Base-by-base conservation (phyloP, 805 yeast genomes). In the Wickerhamiella vanderwaltii region DNA sequence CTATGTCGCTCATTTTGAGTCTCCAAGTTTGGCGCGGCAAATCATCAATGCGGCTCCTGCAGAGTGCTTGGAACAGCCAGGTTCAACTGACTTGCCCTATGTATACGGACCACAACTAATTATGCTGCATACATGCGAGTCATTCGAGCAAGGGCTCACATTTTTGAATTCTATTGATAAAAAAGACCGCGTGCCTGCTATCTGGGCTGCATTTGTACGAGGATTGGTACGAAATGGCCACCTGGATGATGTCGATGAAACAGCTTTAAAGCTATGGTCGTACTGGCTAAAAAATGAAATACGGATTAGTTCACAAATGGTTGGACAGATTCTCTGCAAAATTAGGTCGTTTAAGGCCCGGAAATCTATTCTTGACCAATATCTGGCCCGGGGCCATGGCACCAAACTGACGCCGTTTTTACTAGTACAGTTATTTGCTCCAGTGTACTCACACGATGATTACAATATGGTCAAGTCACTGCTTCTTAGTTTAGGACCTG, bases 191-290 rank as follows among this genome's bases (percentile, higher is more conserved):
- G 30, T 44, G 20, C 39, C 51, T n/a, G 23, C 43, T 33, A 13
- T 55, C 16, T 59, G 62, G 62, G 52, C 50, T 3, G 30, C 49
- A 7, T 37, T 52, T 32, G 35, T 56, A 13, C 36, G 41, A 17
- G 41, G 48, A 3, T 33, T 59, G 7, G 32, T 45, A 11, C 41
- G 46, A 6, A 29, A 44, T 3, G 47, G 51, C 13, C 38, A 46
- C 6, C 34, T 58, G 23, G 46, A 48, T n/a, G 41, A 49, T 4
- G 26, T 16, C 6, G 40, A 37, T 5, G 46, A 38, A 4, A 35
- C 44, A 15, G 50, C 55, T 4, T 3, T 11, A 39, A 29, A 39
- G 43, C 43, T 47, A 23, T 44, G 42, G 47, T 28, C n/a, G 29
- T 47, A 31, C 20, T 46, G 28, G 31, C 17, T 29, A 15, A 12